These are phyloP conservation scores for Lipomyces kockii DNA, from an alignment of 805 yeast species.

Conservation along the genomic window DNA sequence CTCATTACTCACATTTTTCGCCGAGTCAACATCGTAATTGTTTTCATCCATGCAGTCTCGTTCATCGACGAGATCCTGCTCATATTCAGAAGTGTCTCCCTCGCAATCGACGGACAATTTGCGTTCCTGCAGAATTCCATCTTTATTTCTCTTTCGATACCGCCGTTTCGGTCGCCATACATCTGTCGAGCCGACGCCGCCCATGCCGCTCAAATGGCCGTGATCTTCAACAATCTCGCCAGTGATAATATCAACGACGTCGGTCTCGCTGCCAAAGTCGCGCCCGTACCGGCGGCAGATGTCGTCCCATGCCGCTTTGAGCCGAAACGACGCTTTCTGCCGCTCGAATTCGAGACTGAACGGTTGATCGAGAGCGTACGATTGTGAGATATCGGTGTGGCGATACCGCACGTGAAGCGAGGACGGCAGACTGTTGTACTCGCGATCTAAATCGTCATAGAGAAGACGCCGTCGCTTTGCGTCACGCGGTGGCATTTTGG, in stretches of 20 bases:
- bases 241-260: conserved; percentile 58
- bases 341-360: conserved; percentile 26
- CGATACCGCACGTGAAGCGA: not conserved
- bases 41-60: not conserved
- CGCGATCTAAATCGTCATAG: not conserved
- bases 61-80: conserved; percentile 1
- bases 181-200: not conserved
- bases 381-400: not conserved
- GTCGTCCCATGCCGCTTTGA: conserved; percentile 44
- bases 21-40: too few relatives aligned
- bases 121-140: conserved; percentile 2
- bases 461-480: not conserved
- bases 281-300: conserved; percentile 45
- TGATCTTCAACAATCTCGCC: conserved; percentile 67
- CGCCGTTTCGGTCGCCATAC: conserved; percentile 7
- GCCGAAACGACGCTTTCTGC: conserved; percentile 26
- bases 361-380: not conserved
- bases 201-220: conserved; percentile 58
- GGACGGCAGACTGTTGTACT: not conserved
- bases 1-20: not conserved
- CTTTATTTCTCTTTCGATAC: conserved; percentile 3
- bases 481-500: not conserved
- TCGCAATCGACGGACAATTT: conserved; percentile 3
- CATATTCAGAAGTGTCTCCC: conserved; percentile 10
- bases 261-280: conserved; percentile 46